Evolutionary conservation across 1,139 yeast genomes (phyloP), one percentile per base, ranked within the genome.

Genomic region (Debaryomyces udenii): DNA sequence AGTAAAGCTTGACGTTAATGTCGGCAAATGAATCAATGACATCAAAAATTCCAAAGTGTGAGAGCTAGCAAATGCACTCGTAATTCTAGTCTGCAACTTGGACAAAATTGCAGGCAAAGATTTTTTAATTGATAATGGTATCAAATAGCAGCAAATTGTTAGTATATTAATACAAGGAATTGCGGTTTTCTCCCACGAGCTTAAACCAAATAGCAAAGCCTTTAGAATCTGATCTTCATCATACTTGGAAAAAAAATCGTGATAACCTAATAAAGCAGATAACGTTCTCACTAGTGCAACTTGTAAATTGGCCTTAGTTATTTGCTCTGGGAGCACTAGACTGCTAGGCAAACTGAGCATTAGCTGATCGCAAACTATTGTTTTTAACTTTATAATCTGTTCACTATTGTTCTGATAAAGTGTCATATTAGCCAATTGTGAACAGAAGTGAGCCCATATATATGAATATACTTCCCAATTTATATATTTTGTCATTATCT

Each of bases 111-210:
- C 80, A 4, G 85, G 74, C 37, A 89, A 59, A 50, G 70, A 84
- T 52, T 83, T 83, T 59, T 85, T 86, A 41, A 88, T 73, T 0
- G 94, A 83, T 13, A 76, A 58, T 0, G 96, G 95, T 36, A 86
- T 72, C 55, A 87, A 96, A 56, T 86, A 86, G 58, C 95, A 86
- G 49, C 94, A 85, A 1, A 86, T 76, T 1, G 87, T 80, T 45
- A 89, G 66, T 22, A 85, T 83, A 52, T 88, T 90, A 37, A 89
- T 77, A 52, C 90, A 81, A 1, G 94, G 90, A 27, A 85, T 78
- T 0, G 91, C 88, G 0, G 95, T 80, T 48, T 78, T 80, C 46
- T 87, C 91, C 86, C 93, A 85, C 3, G 90, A 81, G 2, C 81
- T 76, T 40, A 88, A 64, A 0, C 90, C 89, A 37, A 73, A 66